phyloP scores from a whole-genome alignment of 2,329 filamentous ascomycete species.

The Colletotrichum sp. region DNA sequence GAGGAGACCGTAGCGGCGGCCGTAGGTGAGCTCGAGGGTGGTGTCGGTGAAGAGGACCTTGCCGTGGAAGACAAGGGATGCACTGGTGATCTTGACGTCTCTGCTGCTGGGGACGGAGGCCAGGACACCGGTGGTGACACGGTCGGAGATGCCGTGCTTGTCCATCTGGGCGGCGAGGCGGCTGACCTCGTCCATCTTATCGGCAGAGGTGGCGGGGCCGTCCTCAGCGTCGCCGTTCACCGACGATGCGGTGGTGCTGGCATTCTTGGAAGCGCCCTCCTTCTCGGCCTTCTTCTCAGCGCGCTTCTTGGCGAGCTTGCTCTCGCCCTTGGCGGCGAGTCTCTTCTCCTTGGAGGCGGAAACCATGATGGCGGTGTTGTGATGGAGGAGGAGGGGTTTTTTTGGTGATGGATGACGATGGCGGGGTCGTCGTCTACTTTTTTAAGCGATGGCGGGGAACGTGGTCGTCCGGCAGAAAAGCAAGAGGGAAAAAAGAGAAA shows the following conservation, averaged over 20 bases:
- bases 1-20: constrained; percentile 89
- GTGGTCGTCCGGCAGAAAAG: constrained; percentile 5
- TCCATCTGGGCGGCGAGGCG: constrained; percentile 93
- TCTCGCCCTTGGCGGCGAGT: constrained; percentile 73
- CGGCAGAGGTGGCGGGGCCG: constrained; percentile 71
- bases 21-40: constrained; percentile 90
- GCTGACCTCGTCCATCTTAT: constrained; percentile 81
- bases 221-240: constrained; percentile 76
- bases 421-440: constrained; percentile 15
- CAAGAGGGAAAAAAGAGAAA: background rate
- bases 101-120: constrained; percentile 83
- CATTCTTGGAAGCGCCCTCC: constrained; percentile 67
- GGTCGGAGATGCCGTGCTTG: constrained; percentile 93
- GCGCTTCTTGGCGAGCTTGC: constrained; percentile 51
- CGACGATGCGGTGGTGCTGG: constrained; percentile 57
- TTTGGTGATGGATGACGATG: background rate
- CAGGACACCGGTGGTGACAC: constrained; percentile 96
- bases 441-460: constrained; percentile 20
- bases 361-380: constrained; percentile 52
- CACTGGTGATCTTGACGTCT: constrained; percentile 96
- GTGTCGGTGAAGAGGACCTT: constrained; percentile 94
- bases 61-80: constrained; percentile 96
- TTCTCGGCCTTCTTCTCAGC: constrained; percentile 53
- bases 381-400: background rate
- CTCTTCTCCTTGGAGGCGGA: constrained; percentile 75